Base-by-base conservation (phyloP, 352 stramenopile species). In the Globisporangium okanoganense region DNA sequence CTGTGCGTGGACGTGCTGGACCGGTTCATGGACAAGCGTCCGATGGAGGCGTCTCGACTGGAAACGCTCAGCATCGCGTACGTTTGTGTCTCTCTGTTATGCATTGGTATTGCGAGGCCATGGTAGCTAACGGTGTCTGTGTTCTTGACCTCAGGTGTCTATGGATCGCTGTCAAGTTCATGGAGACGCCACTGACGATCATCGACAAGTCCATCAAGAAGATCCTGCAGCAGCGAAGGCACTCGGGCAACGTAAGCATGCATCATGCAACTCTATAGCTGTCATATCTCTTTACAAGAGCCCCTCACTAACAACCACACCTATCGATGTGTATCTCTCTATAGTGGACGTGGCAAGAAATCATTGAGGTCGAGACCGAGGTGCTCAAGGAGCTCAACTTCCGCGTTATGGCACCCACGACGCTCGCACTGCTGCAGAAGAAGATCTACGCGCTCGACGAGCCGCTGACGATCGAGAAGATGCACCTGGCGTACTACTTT, bases 141-240 rank as follows among this genome's bases (percentile, higher is more conserved):
- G 57, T 27, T 22, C 54, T 22, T 44, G 14, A 18, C 7, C 62
- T 24, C 57, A 88, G 76, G 0, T 90, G 78, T 18, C 68, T 90
- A 10, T 88, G 81, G 81, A 80, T 90, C 35, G 76, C 81, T 8
- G 75, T 87, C 66, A 88, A 90, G 67, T 88, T 90, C 35, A 70
- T 84, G 7, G 77, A 90, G 60, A 87, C 78, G 0, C 73, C 78
- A 0, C 67, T 65, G 44, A 90, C 75, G 24, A 88, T 88, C 60
- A 69, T 56, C 3, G 61, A 73, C 29, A 86, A 87, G 53, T 64
- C 52, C 22, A 85, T 90, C 59, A 88, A 88, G 60, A 66, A 72
- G 29, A 88, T 86, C 61, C 57, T 88, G 4, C 76, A 90, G 64
- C 69, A 75, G 25, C 66, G 80, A 31, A 70, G 76, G 16, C 72